Evolutionary conservation across 2,329 filamentous ascomycete genomes (phyloP), one percentile per base, ranked within the genome.

Genomic region (Cladosporium austrohemisphaericum): DNA sequence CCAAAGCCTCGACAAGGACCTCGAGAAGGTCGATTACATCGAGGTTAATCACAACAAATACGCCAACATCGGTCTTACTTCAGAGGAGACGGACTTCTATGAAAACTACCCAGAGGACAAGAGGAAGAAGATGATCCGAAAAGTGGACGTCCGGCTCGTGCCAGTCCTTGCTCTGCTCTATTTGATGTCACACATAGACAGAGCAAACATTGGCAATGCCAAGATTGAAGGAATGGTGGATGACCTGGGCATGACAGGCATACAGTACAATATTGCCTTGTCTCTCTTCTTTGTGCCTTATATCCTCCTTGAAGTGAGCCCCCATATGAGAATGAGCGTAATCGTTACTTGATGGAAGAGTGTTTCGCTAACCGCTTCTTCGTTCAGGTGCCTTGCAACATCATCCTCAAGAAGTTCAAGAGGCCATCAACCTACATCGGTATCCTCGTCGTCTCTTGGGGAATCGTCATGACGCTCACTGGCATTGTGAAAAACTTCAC

Each of bases 81-180:
- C 55, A 6, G 52, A 53, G 11, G 57, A 60, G 35, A 43, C 56
- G 43, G 55, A 52, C n/a, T 60, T 60, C 32, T 54, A 47, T 22
- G 52, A 54, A 3, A 53, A 52, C 26, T 56, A 53, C 22, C 50
- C 54, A 1, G 56, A 55, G 41, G 57, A 56, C 23, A 46, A 48
- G 7, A 32, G 29, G 18, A 54, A 50, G 58, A 71, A 67, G 49
- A 60, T 77, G 20, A 57, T 77, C 6, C 62, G 71, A 36, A 79
- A 78, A 62, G 67, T 70, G 45, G 76, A 78, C 53, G 52, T 75
- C 10, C 68, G 71, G 37, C 65, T 79, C 23, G 61, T 79, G 6
- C 76, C 76, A 0, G 70, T 75, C 13, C 62, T 79, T 7, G 71
- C 67, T 33, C 38, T 75, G 3, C 61, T 78, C 1, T 75, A 72